Percentiles rank a stretch among this genome's conserved stretches.
Conservation (phyloP, 192 early-diverging fungal species). For the Coemansia sp. region DNA sequence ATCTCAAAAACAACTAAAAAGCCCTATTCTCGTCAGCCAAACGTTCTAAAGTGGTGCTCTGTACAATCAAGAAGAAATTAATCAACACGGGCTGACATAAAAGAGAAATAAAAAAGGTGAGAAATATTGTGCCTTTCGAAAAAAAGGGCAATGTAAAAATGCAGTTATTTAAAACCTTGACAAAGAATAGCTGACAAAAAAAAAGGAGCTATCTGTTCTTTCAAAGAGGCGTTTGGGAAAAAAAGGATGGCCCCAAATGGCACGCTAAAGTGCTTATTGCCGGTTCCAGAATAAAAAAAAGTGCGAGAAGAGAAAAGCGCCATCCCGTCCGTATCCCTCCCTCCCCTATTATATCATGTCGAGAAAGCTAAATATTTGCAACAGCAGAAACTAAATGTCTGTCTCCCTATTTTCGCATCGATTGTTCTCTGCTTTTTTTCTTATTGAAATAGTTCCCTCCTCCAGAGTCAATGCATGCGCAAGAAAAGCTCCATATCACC, state of each 20-base stretch:
- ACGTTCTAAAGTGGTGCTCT: neutral
- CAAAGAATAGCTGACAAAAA: slow-evolving; percentile 3
- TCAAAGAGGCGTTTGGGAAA: slow-evolving; percentile 9
- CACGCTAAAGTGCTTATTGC: slow-evolving; percentile 2
- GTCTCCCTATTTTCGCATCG: slow-evolving; percentile 12
- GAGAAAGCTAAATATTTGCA: neutral
- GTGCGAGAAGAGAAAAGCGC: neutral
- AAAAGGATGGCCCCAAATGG: neutral
- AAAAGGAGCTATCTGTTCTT: slow-evolving; percentile 3
- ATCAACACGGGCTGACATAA: neutral
- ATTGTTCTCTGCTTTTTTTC: slow-evolving; percentile 15
- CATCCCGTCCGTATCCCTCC: slow-evolving; percentile 8
- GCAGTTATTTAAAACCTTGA: slow-evolving; percentile 1
- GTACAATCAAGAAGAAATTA: neutral
- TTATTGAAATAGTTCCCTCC: slow-evolving; percentile 3
- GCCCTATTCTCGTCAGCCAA: neutral
- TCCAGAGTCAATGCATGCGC: no score
- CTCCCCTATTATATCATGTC: slow-evolving; percentile 1
- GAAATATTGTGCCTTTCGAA: neutral
- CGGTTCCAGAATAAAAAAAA: slow-evolving; percentile 7
- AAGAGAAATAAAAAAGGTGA: neutral
- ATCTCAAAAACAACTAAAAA: slow-evolving; percentile 9
- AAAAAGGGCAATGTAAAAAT: slow-evolving; percentile 1
- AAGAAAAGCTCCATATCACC: neutral
- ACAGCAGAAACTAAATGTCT: slow-evolving; percentile 1